A percentile compares a stretch with the other conserved stretches of the same genome.
Evolutionary conservation across 1,139 yeast species (phyloP).

Genomic region (Magnusiomyces suaveolens): DNA sequence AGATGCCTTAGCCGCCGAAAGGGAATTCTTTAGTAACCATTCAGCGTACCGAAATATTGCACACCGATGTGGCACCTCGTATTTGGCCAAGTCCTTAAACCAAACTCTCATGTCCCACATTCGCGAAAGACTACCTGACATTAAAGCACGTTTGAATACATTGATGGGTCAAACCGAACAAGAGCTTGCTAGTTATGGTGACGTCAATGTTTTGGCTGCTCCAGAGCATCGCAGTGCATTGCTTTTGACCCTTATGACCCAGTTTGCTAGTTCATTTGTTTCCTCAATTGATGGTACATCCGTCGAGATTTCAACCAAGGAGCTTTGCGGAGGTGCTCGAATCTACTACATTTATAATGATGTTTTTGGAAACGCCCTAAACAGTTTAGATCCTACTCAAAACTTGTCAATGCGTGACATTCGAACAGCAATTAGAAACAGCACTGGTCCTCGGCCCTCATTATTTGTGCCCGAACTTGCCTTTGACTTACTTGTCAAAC

Average conservation of each 20-base stretch:
- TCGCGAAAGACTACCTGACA: conserved; percentile 89
- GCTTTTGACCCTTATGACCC: conserved; percentile 81
- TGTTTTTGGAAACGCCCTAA: conserved; percentile 71
- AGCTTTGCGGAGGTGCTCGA: conserved; percentile 95
- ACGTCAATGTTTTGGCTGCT: conserved; percentile 37
- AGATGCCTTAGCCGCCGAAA: conserved; percentile 74
- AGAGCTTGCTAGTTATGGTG: conserved; percentile 79
- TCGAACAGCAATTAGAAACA: conserved; percentile 89
- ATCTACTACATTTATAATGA: conserved; percentile 88
- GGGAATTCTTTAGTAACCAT: conserved; percentile 69
- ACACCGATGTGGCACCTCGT: conserved; percentile 83
- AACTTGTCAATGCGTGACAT: conserved; percentile 74
- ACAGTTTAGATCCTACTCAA: conserved; percentile 74
- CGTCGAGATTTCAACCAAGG: conserved; percentile 76
- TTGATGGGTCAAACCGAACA: conserved; percentile 96
- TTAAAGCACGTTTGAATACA: conserved; percentile 86
- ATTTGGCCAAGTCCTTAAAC: conserved; percentile 73
- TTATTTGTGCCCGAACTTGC: conserved; percentile 95
- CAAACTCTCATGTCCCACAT: conserved; percentile 86
- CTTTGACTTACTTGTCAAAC: conserved; percentile 87
- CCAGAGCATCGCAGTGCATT: conserved; percentile 57
- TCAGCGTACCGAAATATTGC: conserved; percentile 84
- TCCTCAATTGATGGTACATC: conserved; percentile 90
- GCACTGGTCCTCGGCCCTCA: conserved; percentile 96
- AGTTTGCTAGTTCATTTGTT: conserved; percentile 76